These are phyloP conservation scores for Entoloma clypeatum DNA, from an alignment of 1,284 basidiomycete species.

Conservation along the genomic window DNA sequence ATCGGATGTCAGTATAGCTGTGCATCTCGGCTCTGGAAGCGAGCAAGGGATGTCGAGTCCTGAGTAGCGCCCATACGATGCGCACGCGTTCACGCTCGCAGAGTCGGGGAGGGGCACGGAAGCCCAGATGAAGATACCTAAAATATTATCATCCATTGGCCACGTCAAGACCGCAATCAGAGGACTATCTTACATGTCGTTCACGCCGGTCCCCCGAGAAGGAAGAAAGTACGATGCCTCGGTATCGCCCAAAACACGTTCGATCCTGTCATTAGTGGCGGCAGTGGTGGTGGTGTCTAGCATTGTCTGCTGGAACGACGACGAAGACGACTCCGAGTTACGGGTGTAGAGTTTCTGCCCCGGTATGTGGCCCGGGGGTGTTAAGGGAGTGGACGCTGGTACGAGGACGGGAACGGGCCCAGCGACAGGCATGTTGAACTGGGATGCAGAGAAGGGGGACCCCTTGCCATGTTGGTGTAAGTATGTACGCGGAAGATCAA, in stretches of 20 bases:
- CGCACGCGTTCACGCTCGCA: background rate
- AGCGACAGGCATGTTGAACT: too few relatives aligned
- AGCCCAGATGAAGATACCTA: background rate
- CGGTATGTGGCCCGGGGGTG: too few relatives aligned
- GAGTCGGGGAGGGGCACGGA: background rate
- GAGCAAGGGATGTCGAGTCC: background rate
- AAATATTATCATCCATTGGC: background rate
- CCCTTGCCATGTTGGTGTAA: too few relatives aligned
- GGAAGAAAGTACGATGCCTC: background rate
- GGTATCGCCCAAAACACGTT: background rate
- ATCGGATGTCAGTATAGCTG: background rate
- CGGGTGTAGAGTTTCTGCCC: too few relatives aligned
- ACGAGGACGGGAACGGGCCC: too few relatives aligned
- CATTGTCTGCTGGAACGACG: too few relatives aligned
- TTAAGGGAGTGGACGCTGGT: too few relatives aligned
- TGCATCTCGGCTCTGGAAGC: background rate
- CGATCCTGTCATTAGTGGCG: too few relatives aligned
- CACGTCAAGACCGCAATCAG: background rate
- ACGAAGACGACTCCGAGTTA: too few relatives aligned
- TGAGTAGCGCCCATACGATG: background rate
- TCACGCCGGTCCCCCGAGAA: background rate
- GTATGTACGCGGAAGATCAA: too few relatives aligned
- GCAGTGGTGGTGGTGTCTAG: too few relatives aligned
- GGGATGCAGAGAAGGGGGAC: too few relatives aligned
- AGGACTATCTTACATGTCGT: background rate